Evolutionary conservation across 805 yeast species (phyloP).

Genomic region (Saccharomycopsis sp.): DNA sequence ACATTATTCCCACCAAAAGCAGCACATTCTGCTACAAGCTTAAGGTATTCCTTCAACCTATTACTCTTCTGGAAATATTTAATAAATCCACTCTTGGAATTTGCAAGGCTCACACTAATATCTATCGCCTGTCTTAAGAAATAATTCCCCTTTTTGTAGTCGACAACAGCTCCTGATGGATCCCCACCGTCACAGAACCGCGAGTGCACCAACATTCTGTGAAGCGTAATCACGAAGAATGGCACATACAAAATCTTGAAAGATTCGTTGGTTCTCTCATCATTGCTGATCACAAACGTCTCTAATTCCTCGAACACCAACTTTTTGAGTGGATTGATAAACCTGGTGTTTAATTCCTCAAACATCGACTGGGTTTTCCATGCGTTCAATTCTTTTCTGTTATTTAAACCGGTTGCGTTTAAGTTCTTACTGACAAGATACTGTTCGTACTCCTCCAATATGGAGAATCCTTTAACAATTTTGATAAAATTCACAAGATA

Average conservation of each 20-base stretch:
- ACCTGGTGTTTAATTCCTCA: constrained; percentile 14
- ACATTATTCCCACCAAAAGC: constrained; percentile 48
- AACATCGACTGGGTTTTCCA: constrained; percentile 9
- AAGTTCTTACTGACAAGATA: constrained; percentile 5
- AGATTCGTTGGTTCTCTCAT: constrained; percentile 39
- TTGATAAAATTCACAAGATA: constrained; percentile 10
- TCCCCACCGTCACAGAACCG: constrained; percentile 21
- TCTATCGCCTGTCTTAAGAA: constrained; percentile 52
- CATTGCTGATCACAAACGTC: constrained; percentile 23
- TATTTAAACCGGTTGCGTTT: constrained; percentile 2
- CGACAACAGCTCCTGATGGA: constrained; percentile 1
- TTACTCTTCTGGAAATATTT: constrained; percentile 53
- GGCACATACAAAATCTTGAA: constrained; percentile 71
- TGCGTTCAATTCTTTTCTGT: constrained; percentile 2
- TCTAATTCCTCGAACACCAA: constrained; percentile 10
- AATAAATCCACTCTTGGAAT: constrained; percentile 57
- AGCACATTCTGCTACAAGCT: constrained; percentile 49
- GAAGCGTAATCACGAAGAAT: constrained; percentile 57
- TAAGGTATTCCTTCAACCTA: constrained; percentile 47
- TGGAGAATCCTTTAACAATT: constrained; percentile 10
- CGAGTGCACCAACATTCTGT: constrained; percentile 47
- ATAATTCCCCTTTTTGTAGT: constrained; percentile 28
- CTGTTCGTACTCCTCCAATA: constrained; percentile 12
- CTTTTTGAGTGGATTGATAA: constrained; percentile 13
- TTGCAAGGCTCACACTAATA: constrained; percentile 58